Conservation (phyloP, 768 basidiomycete genomes). For the Trametes gibbosa region DNA sequence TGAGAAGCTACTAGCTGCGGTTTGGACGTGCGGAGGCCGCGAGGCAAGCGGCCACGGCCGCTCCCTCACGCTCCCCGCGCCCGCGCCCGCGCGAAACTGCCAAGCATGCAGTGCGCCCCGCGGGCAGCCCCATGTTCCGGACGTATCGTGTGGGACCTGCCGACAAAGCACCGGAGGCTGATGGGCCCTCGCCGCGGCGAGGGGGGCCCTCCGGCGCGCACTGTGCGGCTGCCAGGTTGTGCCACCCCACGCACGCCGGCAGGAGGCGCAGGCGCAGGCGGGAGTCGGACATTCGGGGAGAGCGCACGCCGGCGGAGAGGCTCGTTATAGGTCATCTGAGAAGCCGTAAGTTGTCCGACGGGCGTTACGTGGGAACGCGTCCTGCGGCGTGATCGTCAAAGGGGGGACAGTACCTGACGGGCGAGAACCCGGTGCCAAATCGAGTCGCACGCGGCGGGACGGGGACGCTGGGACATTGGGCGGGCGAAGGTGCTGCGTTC, state of each 20-base stretch:
- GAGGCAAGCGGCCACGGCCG: slow-evolving; percentile 1
- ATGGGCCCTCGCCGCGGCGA: too few species aligned
- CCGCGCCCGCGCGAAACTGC: not conserved
- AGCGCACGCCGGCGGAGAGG: not conserved
- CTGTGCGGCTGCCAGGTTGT: too few species aligned
- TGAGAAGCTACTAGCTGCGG: slow-evolving; percentile 6
- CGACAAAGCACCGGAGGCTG: too few species aligned
- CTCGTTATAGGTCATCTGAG: slow-evolving; percentile 13
- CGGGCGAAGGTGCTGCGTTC: not conserved
- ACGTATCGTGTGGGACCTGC: slow-evolving; percentile 10
- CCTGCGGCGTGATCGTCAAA: slow-evolving; percentile 4
- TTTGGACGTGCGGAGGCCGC: not conserved
- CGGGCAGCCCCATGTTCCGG: not conserved
- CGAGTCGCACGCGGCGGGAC: slow-evolving; percentile 1
- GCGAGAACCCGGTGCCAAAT: slow-evolving; percentile 13
- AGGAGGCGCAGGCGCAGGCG: too few species aligned
- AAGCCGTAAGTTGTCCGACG: not conserved
- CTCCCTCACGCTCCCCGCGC: not conserved
- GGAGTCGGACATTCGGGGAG: too few species aligned
- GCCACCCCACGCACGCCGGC: too few species aligned
- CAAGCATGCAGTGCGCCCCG: not conserved
- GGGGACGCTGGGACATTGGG: not conserved
- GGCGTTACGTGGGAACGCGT: slow-evolving; percentile 1
- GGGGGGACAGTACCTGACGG: slow-evolving; percentile 9
- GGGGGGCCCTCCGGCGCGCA: too few species aligned